These are phyloP conservation scores for Porcisia hertigi DNA, from an alignment of 208 protist genomes.

Conservation along the genomic window DNA sequence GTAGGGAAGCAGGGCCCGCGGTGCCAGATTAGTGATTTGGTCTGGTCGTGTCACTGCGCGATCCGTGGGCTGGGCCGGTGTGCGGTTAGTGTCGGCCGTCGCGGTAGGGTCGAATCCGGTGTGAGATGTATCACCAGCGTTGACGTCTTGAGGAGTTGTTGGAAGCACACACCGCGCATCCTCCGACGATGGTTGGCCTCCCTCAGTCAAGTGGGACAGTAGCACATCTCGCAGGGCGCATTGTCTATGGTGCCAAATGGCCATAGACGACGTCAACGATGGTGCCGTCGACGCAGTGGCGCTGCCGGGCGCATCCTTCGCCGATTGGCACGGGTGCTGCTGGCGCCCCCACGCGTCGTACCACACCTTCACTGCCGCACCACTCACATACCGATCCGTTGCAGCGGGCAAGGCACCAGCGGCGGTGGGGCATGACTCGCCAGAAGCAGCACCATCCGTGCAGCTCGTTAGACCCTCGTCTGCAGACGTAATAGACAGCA, in stretches of 20 bases:
- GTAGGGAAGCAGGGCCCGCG: background rate
- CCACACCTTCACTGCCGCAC: conserved; percentile 1
- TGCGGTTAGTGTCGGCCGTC: background rate
- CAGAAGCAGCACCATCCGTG: background rate
- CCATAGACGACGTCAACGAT: background rate
- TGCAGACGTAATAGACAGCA: background rate
- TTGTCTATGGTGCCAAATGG: conserved; percentile 4
- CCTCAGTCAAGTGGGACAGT: conserved; percentile 4
- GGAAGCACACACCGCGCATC: background rate
- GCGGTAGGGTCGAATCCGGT: background rate
- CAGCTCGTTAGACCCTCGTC: background rate
- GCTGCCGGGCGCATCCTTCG: background rate
- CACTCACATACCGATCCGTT: background rate
- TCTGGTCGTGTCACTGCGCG: background rate
- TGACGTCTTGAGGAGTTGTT: background rate
- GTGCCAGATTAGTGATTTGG: background rate
- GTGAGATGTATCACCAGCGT: background rate
- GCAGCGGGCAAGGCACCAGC: background rate
- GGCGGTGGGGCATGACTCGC: background rate
- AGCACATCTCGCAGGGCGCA: background rate
- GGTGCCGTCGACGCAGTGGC: background rate
- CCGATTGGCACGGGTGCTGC: background rate
- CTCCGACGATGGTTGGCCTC: background rate
- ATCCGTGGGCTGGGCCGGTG: background rate
- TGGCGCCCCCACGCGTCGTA: conserved; percentile 15